Evolutionary conservation across 345 rosid genomes (phyloP).

Genomic region (Eucalyptus dawsonii): DNA sequence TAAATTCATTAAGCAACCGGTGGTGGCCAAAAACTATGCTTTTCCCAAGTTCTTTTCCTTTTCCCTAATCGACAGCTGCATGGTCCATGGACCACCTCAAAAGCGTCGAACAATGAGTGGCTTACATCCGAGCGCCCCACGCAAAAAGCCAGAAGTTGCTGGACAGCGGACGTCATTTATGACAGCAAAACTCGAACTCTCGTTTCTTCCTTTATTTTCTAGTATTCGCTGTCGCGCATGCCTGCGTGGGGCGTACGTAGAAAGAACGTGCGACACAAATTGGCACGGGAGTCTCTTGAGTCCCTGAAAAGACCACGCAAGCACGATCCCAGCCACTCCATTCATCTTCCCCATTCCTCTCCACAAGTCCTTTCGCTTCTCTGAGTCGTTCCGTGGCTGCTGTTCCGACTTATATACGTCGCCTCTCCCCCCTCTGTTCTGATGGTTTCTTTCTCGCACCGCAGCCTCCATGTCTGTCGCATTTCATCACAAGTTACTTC

Average conservation of each 20-base stretch:
- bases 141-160: not conserved
- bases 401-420: not conserved
- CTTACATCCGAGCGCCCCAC: rapidly evolving
- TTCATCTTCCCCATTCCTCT: not conserved
- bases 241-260: not conserved
- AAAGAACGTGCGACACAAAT: not conserved
- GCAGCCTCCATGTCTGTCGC: constrained; percentile 37
- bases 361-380: not conserved
- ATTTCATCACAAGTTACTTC: constrained; percentile 18
- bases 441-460: not conserved
- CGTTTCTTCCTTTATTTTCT: not conserved
- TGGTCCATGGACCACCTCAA: not conserved
- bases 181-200: not conserved
- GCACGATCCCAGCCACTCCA: constrained; percentile 10
- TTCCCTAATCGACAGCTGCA: not conserved
- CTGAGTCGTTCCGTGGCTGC: not conserved
- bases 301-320: constrained; percentile 38
- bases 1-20: not conserved
- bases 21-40: not conserved
- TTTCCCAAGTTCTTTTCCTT: not conserved
- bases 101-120: not conserved
- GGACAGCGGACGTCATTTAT: not conserved
- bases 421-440: not conserved
- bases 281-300: not conserved
- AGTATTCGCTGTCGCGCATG: rapidly evolving